These are phyloP conservation scores for Magnusiomyces ingens DNA, from an alignment of 1,139 yeast species.

Conservation along the genomic window DNA sequence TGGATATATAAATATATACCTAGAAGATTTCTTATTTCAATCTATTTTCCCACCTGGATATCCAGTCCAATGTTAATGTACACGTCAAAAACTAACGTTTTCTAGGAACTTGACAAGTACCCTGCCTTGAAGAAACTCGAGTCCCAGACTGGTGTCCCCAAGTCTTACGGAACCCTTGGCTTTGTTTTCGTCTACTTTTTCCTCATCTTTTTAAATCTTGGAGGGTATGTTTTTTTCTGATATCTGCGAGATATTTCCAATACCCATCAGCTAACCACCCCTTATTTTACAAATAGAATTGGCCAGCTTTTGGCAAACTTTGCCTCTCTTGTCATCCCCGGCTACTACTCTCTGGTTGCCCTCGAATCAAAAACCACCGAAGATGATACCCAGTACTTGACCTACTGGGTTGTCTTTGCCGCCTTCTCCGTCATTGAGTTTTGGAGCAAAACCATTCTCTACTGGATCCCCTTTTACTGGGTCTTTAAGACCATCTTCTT, in stretches of 20 bases:
- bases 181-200: constrained; percentile 60
- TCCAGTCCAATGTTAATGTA: no score
- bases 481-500: constrained; percentile 84
- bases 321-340: constrained; percentile 87
- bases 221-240: constrained; percentile 43
- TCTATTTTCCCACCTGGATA: neutral
- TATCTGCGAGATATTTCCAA: neutral
- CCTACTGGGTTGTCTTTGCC: constrained; percentile 97
- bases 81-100: neutral
- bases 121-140: constrained; percentile 32
- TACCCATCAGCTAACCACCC: neutral
- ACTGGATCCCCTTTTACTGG: constrained; percentile 96
- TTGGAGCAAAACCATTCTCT: constrained; percentile 88
- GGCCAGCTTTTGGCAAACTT: constrained; percentile 90
- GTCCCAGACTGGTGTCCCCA: constrained; percentile 54
- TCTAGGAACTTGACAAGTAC: constrained; percentile 32
- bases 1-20: no score
- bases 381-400: constrained; percentile 81
- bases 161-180: constrained; percentile 76
- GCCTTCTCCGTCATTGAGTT: constrained; percentile 84
- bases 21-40: no score
- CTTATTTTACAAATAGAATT: constrained; percentile 34
- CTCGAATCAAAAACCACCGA: constrained; percentile 58
- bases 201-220: constrained; percentile 77
- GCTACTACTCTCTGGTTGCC: constrained; percentile 81